Conservation (phyloP, 805 yeast species). For the Pichia deserticola region DNA sequence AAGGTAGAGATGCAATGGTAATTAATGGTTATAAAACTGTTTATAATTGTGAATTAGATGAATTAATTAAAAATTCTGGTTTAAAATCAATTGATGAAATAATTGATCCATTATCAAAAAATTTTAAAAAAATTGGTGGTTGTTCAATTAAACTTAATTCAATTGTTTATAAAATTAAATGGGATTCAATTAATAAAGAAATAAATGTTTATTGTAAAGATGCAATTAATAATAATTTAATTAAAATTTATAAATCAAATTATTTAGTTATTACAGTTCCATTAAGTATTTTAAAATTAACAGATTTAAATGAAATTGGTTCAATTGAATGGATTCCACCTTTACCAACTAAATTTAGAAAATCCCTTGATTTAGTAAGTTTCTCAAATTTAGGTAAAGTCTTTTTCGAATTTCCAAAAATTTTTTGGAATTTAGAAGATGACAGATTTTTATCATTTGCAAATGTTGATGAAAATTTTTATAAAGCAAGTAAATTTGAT, state of each 20-base stretch:
- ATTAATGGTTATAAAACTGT: conserved; percentile 46
- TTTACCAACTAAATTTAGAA: conserved; percentile 29
- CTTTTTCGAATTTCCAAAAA: conserved; percentile 36
- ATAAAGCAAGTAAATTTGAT: conserved; percentile 8
- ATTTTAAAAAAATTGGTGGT: not conserved
- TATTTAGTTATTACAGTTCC: conserved; percentile 46
- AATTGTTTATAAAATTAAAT: conserved; percentile 21
- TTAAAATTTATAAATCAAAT: conserved; percentile 22
- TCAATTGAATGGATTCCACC: conserved; percentile 26
- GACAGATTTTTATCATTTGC: conserved; percentile 29
- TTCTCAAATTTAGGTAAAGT: conserved; percentile 42
- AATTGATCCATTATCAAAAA: conserved; percentile 5
- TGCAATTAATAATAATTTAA: conserved; percentile 1
- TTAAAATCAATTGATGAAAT: not conserved
- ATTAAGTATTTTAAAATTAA: conserved; percentile 37
- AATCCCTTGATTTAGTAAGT: conserved; percentile 25
- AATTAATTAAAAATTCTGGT: conserved; percentile 15
- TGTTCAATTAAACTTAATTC: conserved; percentile 17
- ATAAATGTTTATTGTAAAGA: conserved; percentile 18
- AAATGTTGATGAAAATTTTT: conserved; percentile 21
- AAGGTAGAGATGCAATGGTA: conserved; percentile 69
- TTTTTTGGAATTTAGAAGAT: conserved; percentile 37
- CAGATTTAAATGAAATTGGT: conserved; percentile 20
- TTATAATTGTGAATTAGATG: conserved; percentile 25
- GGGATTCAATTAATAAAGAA: conserved; percentile 12